Evolutionary conservation across 192 early-diverging fungal genomes (phyloP).

Genomic region (Linnemannia exigua): DNA sequence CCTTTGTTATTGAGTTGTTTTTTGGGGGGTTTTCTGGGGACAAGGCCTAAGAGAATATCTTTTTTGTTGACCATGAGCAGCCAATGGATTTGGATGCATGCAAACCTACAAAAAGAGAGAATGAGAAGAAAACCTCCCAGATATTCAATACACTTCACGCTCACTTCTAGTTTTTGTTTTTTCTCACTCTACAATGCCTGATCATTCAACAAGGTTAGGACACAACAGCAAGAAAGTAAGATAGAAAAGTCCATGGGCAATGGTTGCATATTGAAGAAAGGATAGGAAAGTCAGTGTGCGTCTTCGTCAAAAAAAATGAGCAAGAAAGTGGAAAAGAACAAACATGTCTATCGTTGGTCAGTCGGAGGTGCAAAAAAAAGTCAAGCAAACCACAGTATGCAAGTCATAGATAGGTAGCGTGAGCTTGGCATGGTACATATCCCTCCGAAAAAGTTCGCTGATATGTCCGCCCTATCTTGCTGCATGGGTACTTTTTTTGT

Average conservation of each 20-base stretch:
- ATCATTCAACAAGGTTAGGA: not conserved
- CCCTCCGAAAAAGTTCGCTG: not conserved
- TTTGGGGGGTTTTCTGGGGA: too few relatives aligned
- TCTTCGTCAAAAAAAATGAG: too few relatives aligned
- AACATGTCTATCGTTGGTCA: not conserved
- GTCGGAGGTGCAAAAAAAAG: not conserved
- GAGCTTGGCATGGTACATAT: too few relatives aligned
- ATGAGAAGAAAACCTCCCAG: too few relatives aligned
- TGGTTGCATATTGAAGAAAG: not conserved
- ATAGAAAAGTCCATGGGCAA: not conserved
- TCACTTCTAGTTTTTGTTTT: not conserved
- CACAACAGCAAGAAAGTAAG: not conserved
- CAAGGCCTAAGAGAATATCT: too few relatives aligned
- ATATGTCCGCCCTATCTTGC: not conserved
- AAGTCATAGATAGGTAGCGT: conserved; percentile 4
- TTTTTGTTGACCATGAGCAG: too few relatives aligned
- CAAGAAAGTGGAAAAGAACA: not conserved
- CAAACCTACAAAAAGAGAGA: too few relatives aligned
- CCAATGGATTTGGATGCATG: too few relatives aligned
- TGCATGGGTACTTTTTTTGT: not conserved
- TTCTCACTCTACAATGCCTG: not conserved
- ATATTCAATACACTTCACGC: too few relatives aligned
- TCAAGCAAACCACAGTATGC: not conserved
- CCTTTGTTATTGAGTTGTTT: too few relatives aligned
- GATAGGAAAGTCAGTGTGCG: too few relatives aligned